Percentiles rank a stretch among this genome's conserved stretches.
phyloP scores from a whole-genome alignment of 2,329 filamentous ascomycete species.

The Aureobasidium sp. region DNA sequence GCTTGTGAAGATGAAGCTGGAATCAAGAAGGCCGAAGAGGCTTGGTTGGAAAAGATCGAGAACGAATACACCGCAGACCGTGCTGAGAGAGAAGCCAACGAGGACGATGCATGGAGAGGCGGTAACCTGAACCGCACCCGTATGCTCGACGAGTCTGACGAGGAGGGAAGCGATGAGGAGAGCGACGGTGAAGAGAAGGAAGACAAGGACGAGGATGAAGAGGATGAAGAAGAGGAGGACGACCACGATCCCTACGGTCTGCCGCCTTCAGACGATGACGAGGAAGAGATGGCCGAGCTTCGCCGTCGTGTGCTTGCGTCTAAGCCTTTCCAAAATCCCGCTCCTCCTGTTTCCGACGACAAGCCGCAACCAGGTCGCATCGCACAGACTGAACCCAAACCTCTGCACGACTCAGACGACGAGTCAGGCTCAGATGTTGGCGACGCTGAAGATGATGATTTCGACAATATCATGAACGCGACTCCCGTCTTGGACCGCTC shows the following conservation, averaged over 20 bases:
- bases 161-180: conserved; percentile 32
- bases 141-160: conserved; percentile 44
- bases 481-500: conserved; percentile 81
- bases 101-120: conserved; percentile 76
- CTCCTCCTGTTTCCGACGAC: conserved; percentile 29
- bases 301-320: conserved; percentile 83
- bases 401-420: conserved; percentile 49
- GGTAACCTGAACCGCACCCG: conserved; percentile 71
- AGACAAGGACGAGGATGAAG: conserved; percentile 34
- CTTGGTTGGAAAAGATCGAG: conserved; percentile 87
- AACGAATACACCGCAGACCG: conserved; percentile 76
- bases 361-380: conserved; percentile 56
- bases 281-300: conserved; percentile 88
- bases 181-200: conserved; percentile 37
- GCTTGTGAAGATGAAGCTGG: conserved; percentile 72
- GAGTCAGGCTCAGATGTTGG: conserved; percentile 65
- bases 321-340: conserved; percentile 69
- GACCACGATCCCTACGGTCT: conserved; percentile 63
- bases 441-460: conserved; percentile 64
- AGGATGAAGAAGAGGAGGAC: conserved; percentile 34
- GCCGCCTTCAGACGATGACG: conserved; percentile 68
- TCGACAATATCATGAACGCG: conserved; percentile 88
- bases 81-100: conserved; percentile 49
- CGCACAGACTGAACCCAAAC: conserved; percentile 41
- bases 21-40: conserved; percentile 74